Base-by-base conservation (phyloP, 139 green algal species). In the Volvox reticuliferus region DNA sequence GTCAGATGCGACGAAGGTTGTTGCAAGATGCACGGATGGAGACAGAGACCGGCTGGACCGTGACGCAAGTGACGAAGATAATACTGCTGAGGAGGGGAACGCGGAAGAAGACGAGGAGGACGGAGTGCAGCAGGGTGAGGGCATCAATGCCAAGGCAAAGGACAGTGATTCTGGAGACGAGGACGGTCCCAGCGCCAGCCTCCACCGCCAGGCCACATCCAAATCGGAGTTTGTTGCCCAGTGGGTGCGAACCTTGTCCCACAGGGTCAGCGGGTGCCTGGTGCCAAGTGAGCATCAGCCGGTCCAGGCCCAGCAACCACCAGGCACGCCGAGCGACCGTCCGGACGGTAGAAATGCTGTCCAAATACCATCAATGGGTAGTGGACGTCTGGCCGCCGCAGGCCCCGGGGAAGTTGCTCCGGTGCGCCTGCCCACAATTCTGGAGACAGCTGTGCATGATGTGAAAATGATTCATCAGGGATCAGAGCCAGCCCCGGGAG, bases 201-300 rank as follows among this genome's bases (percentile, higher is more conserved):
- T 89, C 32, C 85, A 89, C 37, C 28, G 44, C 26, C 37, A 30
- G 28, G 37, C 83, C 22, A 36, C 61, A 5, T 87, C 35, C 33
- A 79, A 73, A 37, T 87, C 77, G 0, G 78, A 91, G 55, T 91
- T 91, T 63, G 88, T 91, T 63, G 62, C 63, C 12, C 78, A 87
- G 37, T 91, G 88, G 88, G 88, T 91, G 32, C 65, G 35, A 13
- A 82, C 76, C 14, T 67, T 91, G 44, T 63, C 86, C 50, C 63
- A 30, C 13, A 26, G 55, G 62, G 14, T 62, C 19, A 86, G 55
- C 50, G 76, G 76, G 30, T 1, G 33, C 55, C 32, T 73, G 21
- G 65, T 24, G 65, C 65, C 21, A 12, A 28, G 24, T 73, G 65
- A 73, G 65, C 65, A 73, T 5, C 21, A 73, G 65, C 65, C 44